A percentile compares a stretch with the other conserved stretches of the same genome.
Conservation (phyloP, 805 yeast species). For the Yamadazyma sp. region DNA sequence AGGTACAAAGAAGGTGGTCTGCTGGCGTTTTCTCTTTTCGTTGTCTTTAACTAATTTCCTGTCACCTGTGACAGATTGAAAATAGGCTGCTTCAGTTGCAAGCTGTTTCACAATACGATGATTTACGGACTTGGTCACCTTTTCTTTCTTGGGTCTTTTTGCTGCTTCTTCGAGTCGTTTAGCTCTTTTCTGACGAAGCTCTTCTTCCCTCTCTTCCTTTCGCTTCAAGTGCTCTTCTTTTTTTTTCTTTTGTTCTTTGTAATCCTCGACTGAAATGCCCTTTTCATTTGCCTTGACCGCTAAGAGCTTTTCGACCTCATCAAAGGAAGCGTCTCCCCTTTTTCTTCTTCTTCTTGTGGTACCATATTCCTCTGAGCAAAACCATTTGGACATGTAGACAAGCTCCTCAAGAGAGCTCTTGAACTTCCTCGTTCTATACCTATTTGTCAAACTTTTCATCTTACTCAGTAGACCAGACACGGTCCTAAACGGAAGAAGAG, state of each 20-base stretch:
- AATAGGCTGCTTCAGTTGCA: slow-evolving; percentile 28
- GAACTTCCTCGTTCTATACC: slow-evolving; percentile 27
- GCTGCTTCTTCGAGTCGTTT: slow-evolving; percentile 5
- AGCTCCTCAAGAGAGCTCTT: slow-evolving; percentile 30
- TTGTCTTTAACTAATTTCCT: slow-evolving; percentile 30
- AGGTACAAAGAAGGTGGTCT: slow-evolving; percentile 28
- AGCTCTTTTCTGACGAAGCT: background rate
- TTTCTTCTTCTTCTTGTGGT: slow-evolving; percentile 6
- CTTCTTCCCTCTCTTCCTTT: background rate
- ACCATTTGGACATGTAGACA: slow-evolving; percentile 43
- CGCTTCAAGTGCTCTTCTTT: background rate
- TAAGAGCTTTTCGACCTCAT: slow-evolving; percentile 1
- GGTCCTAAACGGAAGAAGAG: slow-evolving; percentile 18
- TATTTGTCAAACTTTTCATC: slow-evolving; percentile 1
- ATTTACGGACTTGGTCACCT: slow-evolving; percentile 1
- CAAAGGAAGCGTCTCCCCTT: slow-evolving; percentile 1
- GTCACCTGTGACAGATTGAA: slow-evolving; percentile 43
- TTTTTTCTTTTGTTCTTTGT: slow-evolving; percentile 3
- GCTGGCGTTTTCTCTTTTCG: slow-evolving; percentile 32
- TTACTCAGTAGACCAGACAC: background rate
- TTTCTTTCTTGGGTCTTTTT: slow-evolving; percentile 6
- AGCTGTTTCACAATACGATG: slow-evolving; percentile 11
- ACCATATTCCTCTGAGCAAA: slow-evolving; percentile 19
- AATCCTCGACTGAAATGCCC: slow-evolving; percentile 7
- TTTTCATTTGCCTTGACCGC: background rate